phyloP scores from a whole-genome alignment of 768 basidiomycete species.

The Leccinum uliginosum region DNA sequence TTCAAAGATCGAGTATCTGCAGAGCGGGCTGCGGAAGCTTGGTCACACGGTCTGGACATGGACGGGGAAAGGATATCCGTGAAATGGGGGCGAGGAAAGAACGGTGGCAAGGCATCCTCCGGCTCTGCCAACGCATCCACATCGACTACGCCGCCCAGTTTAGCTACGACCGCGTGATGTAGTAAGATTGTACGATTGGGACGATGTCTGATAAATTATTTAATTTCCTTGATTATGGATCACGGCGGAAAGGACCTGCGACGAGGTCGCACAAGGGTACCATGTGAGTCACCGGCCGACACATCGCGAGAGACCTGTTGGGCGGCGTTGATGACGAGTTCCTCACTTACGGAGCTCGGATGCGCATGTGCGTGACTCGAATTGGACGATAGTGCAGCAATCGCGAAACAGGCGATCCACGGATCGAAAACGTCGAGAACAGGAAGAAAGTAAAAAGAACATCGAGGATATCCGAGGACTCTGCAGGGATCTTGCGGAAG shows the following conservation, averaged over 20 bases:
- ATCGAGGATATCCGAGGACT: constrained; percentile 46
- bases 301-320: background rate
- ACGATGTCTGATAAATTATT: background rate
- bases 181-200: constrained; percentile 1
- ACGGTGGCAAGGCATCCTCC: constrained; percentile 34
- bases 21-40: constrained; percentile 82
- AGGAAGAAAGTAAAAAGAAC: constrained; percentile 34
- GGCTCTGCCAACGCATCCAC: background rate
- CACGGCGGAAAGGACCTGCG: background rate
- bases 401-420: constrained; percentile 50
- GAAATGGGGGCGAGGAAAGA: constrained; percentile 85
- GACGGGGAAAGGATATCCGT: constrained; percentile 69
- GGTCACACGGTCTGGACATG: constrained; percentile 88
- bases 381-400: constrained; percentile 48
- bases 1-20: constrained; percentile 81
- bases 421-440: constrained; percentile 48
- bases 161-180: constrained; percentile 13
- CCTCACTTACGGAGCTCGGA: constrained; percentile 31
- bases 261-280: background rate
- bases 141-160: constrained; percentile 2
- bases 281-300: background rate
- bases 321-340: background rate
- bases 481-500: constrained; percentile 48
- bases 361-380: constrained; percentile 37
- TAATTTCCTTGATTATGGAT: background rate